Evolutionary conservation across 2,329 filamentous ascomycete genomes (phyloP).

Genomic region (Pseudovirgaria hyperparasitica): DNA sequence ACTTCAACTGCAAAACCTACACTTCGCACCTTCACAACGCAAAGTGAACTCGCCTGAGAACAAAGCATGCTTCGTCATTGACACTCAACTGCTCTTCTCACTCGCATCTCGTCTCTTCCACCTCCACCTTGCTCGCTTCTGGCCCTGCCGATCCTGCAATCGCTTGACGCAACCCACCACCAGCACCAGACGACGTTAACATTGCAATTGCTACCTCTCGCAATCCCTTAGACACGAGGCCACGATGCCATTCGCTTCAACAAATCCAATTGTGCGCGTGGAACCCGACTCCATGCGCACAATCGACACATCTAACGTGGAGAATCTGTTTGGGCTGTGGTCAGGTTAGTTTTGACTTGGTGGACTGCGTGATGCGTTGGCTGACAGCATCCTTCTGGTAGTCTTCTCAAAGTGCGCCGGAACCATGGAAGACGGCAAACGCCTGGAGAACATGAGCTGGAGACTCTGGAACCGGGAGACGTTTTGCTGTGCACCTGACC

Average conservation of each 20-base stretch:
- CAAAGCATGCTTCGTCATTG: no score
- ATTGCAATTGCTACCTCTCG: no score
- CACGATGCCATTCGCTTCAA: slow-evolving; percentile 71
- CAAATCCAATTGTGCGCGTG: slow-evolving; percentile 78
- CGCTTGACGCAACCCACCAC: no score
- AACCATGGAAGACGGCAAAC: slow-evolving; percentile 81
- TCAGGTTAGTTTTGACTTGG: slow-evolving; percentile 54
- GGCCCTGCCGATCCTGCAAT: no score
- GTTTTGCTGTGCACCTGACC: slow-evolving; percentile 64
- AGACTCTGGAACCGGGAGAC: slow-evolving; percentile 88
- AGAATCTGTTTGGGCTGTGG: slow-evolving; percentile 95
- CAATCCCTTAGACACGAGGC: slow-evolving; percentile 5
- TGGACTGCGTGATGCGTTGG: slow-evolving; percentile 5
- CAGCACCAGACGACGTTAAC: no score
- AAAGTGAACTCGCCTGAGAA: no score
- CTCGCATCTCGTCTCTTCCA: no score
- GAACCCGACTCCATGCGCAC: slow-evolving; percentile 87
- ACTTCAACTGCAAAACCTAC: no score
- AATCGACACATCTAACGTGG: slow-evolving; percentile 83
- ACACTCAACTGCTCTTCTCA: no score
- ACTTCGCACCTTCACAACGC: no score
- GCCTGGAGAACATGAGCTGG: slow-evolving; percentile 94
- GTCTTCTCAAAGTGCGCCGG: slow-evolving; percentile 92
- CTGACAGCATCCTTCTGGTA: slow-evolving; percentile 22
- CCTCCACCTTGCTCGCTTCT: no score